Evolutionary conservation across 2,329 filamentous ascomycete species (phyloP).

Genomic region (Pseudovirgaria hyperparasitica): DNA sequence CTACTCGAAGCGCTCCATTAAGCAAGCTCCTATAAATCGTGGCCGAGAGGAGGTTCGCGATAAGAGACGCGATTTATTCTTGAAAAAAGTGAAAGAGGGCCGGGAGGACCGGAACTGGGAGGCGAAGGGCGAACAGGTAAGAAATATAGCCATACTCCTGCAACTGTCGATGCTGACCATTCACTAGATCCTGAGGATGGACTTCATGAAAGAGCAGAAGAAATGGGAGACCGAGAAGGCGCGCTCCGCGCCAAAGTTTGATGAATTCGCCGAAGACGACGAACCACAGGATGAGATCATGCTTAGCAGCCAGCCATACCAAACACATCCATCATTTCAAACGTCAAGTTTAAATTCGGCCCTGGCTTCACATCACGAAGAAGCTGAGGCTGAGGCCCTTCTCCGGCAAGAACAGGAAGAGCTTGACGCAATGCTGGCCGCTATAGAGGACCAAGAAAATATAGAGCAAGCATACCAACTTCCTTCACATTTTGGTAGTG

Average conservation of each 20-base stretch:
- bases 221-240: conserved; percentile 33
- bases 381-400: conserved; percentile 25
- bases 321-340: conserved; percentile 4
- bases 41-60: conserved; percentile 50
- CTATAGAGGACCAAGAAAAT: conserved; percentile 24
- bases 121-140: conserved; percentile 33
- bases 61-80: conserved; percentile 52
- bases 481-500: conserved; percentile 29
- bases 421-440: conserved; percentile 30
- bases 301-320: not conserved
- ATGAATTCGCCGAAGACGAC: conserved; percentile 15
- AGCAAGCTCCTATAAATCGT: conserved; percentile 50
- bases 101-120: conserved; percentile 35
- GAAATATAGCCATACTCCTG: conserved; percentile 1
- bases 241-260: conserved; percentile 23
- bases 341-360: conserved; percentile 2
- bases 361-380: conserved; percentile 8
- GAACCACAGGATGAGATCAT: conserved; percentile 7
- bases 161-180: not conserved
- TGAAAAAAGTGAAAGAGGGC: conserved; percentile 41
- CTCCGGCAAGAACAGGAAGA: conserved; percentile 30
- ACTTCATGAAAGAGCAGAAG: conserved; percentile 30
- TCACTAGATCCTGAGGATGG: conserved; percentile 32
- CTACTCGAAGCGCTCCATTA: conserved; percentile 29
- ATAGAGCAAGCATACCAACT: conserved; percentile 6